Base-by-base conservation (phyloP, 2,329 filamentous ascomycete genomes). In the Cercospora sesami region DNA sequence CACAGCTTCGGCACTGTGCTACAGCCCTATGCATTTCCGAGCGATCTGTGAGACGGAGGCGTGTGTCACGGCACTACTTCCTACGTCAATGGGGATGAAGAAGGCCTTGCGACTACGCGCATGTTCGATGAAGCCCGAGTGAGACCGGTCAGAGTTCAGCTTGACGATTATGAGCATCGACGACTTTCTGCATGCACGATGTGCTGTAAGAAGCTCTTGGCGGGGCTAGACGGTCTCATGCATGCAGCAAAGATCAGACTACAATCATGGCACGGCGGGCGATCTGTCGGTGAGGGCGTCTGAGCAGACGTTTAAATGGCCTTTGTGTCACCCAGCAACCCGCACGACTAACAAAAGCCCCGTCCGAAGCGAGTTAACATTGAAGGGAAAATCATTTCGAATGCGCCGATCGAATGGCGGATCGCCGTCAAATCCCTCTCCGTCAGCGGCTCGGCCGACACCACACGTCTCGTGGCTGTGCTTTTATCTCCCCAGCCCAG, bases 11-110 rank as follows among this genome's bases (percentile, higher is more conserved):
- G 45, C 62, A 23, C 66, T 48, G 72, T 70, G 64, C 64, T 31
- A 68, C 70, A 65, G 63, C 62, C 62, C 45, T 65, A 69, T 67
- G 68, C 69, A 72, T 66, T 66, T 60, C 66, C 63, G 55, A 39
- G 51, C 57, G 31, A 61, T 62, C 36, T 62, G 66, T 63, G 58
- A 63, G 48, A 60, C 57, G 21, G 28, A 23, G 48, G 33, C 45
- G 28, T 45, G 59, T 60, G 33, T 23, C 57, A 60, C 57, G n/a
- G 31, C 28, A 14, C 26, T 8, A 60, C 21, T 14, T 48, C 36
- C 30, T 58, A 30, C 53, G 53, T 58, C 53, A 51, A 31, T 14
- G 21, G 12, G 26, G 23, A 30, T 26, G 57, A 8, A 60, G 16
- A 21, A 18, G n/a, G 48, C 23, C 28, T 57, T 16, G 31, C 42